These are phyloP conservation scores for Gonium pectorale DNA, from an alignment of 139 green algal genomes.

Conservation along the genomic window DNA sequence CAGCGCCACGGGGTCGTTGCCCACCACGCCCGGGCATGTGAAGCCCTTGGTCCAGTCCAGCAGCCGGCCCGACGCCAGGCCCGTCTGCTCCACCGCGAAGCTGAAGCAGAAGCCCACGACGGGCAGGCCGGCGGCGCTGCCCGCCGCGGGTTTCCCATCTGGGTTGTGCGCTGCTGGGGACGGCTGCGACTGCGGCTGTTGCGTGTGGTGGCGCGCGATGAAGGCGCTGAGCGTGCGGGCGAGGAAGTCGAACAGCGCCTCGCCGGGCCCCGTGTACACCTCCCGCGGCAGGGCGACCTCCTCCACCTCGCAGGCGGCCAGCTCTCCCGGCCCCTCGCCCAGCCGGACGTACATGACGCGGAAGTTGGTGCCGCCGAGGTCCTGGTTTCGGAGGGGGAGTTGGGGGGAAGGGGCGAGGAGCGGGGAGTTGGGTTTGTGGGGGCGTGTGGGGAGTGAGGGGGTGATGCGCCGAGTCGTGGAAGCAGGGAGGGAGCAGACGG, in stretches of 20 bases:
- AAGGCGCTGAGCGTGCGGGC: constrained; percentile 61
- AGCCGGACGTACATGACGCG: constrained; percentile 74
- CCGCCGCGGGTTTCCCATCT: no score
- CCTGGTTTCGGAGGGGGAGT: constrained; percentile 53
- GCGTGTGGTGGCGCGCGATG: constrained; percentile 49
- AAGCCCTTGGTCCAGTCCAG: constrained; percentile 94
- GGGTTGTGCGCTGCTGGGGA: no score
- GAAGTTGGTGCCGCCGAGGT: constrained; percentile 94
- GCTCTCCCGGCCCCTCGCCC: constrained; percentile 33
- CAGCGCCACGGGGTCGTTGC: constrained; percentile 67
- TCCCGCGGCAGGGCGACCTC: constrained; percentile 68
- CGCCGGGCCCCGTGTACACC: constrained; percentile 59
- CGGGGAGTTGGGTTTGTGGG: background rate
- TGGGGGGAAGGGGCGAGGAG: background rate
- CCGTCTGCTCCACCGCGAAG: constrained; percentile 88
- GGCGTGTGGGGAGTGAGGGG: background rate
- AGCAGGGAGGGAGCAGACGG: background rate
- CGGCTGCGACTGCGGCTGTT: background rate
- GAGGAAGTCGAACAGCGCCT: constrained; percentile 84
- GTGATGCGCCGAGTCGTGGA: no score
- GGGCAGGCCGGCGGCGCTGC: constrained; percentile 31
- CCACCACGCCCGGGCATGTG: constrained; percentile 60
- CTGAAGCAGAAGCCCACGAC: constrained; percentile 93
- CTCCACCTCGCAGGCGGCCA: constrained; percentile 64
- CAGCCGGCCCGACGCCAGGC: constrained; percentile 82